Base-by-base conservation (phyloP, 148 eudicot species). In the Vaccinium vitisidaea region DNA sequence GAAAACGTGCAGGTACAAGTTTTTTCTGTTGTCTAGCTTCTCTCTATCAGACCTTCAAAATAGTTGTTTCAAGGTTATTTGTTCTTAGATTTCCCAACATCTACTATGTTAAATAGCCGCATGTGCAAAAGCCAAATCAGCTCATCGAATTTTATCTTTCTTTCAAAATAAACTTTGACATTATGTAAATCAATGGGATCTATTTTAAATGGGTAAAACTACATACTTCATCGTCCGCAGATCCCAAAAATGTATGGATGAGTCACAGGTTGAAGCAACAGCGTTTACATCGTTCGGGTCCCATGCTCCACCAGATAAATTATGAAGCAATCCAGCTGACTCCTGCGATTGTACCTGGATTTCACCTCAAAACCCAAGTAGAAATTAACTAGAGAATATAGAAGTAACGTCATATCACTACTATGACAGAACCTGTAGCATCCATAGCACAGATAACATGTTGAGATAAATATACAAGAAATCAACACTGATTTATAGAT, bases 271-370 rank as follows among this genome's bases (percentile, higher is more conserved):
- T 79, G 91, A 88, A 55, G 95, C 93, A 85, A 97, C 84, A 89
- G 90, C 84, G 87, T 97, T 94, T 75, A 88, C 83, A 86, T 95
- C 98, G 87, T 95, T 98, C 30, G 99, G 98, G 87, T 97, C 95
- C 99, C 99, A 97, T 43, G 98, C 98, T 83, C 99, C 99, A 83
- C 99, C 99, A 83, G 96, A 88, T 79, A 94, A 89, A 84, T 85
- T 85, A 82, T 97, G 96, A 86, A 93, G 98, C 95, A 94, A 89
- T 56, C 99, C 98, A 88, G 95, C 92, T 88, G 99, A 94, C 87
- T 91, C 96, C 86, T 95, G 93, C 65, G 99, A 94, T 87, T 93
- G 98, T 75, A 95, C 98, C 99, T 97, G 87, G 70, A 89, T 69
- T 82, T 88, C 86, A 88, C 81, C 88, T 89, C 84, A 92, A 88